Base-by-base conservation (phyloP, 257 asterid species). In the Solanum pinnatisectum region DNA sequence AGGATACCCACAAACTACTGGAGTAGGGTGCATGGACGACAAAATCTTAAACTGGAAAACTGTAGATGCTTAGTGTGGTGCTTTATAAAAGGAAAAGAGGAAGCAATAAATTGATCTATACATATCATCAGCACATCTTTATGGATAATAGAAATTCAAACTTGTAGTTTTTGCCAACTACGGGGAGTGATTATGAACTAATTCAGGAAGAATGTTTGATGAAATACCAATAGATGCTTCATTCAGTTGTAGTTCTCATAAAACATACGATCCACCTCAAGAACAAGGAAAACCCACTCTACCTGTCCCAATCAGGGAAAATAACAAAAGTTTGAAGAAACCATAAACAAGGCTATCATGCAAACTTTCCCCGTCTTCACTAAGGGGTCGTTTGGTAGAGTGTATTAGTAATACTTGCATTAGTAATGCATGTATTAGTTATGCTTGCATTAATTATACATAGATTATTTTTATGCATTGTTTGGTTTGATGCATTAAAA, bases 1-100 rank as follows among this genome's bases (percentile, higher is more conserved):
- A 46, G 99, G 99, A 87, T 92, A 94, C 87, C 99, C 99, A 90
- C 99, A 97, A 88, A 97, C 99, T 82, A 99, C 99, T 86, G 99
- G 98, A 49, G 99, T 97, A 39, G 99, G 99, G 92, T 97, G 99
- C 88, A 97, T 98, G 59, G 96, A 91, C 60, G 98, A 94, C 93
- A 97, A 89, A 86, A 97, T 90, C 91, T 93, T 93, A 88, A 95
- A 97, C 99, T 97, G 96, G 88, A 92, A 89, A 89, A 85, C 35
- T 42, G 44, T 20, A 40, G 25, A 67, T 71, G 30, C 78, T 39
- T 85, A 79, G 84, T 44, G 60, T 14, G 65, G 39, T 42, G 33
- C 14, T n/a, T 79, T 15, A 18, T 25, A 8, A 79, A 79, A 79
- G 84, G 84, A 79, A 79, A 23, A 40, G 18, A 79, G 84, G 16